Evolutionary conservation across 306 rosid species (phyloP).

Genomic region (Chamaecrista fasciculata): DNA sequence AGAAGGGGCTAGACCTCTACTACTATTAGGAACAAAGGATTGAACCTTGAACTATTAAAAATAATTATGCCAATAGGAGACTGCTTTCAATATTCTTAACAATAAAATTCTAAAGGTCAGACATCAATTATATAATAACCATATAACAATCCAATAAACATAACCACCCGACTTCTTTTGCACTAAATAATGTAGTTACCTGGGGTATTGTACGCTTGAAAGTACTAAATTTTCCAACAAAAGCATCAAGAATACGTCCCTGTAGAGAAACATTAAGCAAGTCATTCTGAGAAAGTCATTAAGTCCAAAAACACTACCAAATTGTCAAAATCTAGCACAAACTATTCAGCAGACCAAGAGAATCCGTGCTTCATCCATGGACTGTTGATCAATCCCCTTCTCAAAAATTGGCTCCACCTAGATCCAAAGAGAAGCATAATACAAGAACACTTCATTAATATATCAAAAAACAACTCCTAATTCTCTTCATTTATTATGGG

Average conservation of each 20-base stretch:
- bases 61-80: not conserved
- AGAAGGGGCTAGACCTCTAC: not conserved
- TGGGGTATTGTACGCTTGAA: constrained; percentile 95
- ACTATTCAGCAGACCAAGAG: constrained; percentile 65
- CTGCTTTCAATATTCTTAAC: not conserved
- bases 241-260: constrained; percentile 98
- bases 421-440: constrained; percentile 33
- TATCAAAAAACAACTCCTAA: constrained; percentile 25
- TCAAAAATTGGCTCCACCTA: constrained; percentile 99
- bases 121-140: not conserved
- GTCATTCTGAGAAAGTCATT: constrained; percentile 30
- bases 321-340: constrained; percentile 30
- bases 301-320: constrained; percentile 5
- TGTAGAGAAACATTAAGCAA: constrained; percentile 33
- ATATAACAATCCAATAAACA: not conserved
- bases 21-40: not conserved
- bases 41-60: not conserved
- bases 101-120: not conserved
- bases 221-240: constrained; percentile 96
- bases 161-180: not conserved
- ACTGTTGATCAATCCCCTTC: constrained; percentile 90
- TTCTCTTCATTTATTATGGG: not conserved
- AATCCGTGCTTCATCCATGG: constrained; percentile 96
- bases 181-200: constrained; percentile 43
- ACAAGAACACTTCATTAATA: constrained; percentile 21